A percentile compares a stretch with the other conserved stretches of the same genome.
These are phyloP conservation scores for Rhodotorula sphaerocarpa DNA, from an alignment of 768 basidiomycete species.

Conservation along the genomic window DNA sequence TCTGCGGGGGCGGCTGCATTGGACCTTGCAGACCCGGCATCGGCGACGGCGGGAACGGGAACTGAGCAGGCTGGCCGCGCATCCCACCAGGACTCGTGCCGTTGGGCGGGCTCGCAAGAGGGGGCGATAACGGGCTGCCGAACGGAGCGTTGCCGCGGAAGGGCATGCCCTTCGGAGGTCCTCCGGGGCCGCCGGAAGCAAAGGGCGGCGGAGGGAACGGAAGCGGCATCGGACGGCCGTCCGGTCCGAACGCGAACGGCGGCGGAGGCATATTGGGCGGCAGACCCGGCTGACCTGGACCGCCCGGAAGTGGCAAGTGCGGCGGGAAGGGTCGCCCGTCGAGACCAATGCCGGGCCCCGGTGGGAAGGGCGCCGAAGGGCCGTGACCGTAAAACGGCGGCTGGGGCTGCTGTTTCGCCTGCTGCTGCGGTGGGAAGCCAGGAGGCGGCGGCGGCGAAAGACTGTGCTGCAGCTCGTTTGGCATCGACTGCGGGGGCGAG, in stretches of 20 bases:
- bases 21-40: too few species aligned
- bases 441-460: neutral
- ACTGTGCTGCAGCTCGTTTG: too few species aligned
- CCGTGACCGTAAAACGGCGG: neutral
- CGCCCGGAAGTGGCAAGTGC: neutral
- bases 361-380: neutral
- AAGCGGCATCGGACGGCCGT: slow-evolving; percentile 9
- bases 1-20: neutral
- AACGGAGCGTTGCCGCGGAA: too few species aligned
- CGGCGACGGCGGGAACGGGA: neutral
- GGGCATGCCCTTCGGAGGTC: neutral
- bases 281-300: neutral
- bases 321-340: slow-evolving; percentile 4
- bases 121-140: neutral
- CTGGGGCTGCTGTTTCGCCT: neutral
- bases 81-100: neutral
- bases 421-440: neutral
- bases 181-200: neutral
- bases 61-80: neutral
- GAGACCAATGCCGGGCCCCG: slow-evolving; percentile 4
- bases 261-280: neutral
- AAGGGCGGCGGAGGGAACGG: neutral
- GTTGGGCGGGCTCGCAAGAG: neutral
- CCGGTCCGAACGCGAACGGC: slow-evolving; percentile 5
- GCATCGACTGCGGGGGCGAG: too few species aligned